Conservation (phyloP, 805 yeast genomes). For the Pichia insulana region DNA sequence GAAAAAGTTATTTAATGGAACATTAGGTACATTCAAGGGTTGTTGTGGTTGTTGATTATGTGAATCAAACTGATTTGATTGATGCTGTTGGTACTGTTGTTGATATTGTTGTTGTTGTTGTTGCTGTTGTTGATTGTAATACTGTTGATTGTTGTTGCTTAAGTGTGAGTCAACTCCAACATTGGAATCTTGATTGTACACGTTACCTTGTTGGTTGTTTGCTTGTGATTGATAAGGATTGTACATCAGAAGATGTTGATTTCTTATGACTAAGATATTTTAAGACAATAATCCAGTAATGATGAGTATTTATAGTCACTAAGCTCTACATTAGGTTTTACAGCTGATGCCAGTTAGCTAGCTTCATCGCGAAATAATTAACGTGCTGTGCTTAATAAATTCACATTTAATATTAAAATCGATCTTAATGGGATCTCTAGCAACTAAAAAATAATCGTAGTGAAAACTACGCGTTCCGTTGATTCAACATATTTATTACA, state of each 20-base stretch:
- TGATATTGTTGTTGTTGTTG: constrained; percentile 18
- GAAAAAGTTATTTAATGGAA: constrained; percentile 38
- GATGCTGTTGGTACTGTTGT: constrained; percentile 23
- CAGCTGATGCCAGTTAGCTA: too few species aligned
- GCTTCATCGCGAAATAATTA: too few species aligned
- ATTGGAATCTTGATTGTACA: constrained; percentile 3
- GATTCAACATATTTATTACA: too few species aligned
- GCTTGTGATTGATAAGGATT: constrained; percentile 37
- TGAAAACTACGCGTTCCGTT: too few species aligned
- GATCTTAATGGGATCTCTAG: too few species aligned
- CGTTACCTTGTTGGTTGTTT: constrained; percentile 3
- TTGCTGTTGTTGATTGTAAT: constrained; percentile 20
- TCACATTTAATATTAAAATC: too few species aligned
- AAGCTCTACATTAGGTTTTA: too few species aligned
- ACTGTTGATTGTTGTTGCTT: constrained; percentile 13
- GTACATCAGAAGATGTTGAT: constrained; percentile 23
- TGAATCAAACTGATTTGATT: constrained; percentile 9
- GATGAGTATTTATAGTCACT: too few species aligned
- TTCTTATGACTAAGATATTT: background rate
- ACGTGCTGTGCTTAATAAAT: too few species aligned
- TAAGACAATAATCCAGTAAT: background rate
- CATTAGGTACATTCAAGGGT: constrained; percentile 9
- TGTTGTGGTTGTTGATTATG: constrained; percentile 12
- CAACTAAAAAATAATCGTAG: too few species aligned
- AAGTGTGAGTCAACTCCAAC: background rate